Percentiles rank a stretch among this genome's conserved stretches.
Conservation (phyloP, 345 rosid genomes). For the Mercurialis annua region DNA sequence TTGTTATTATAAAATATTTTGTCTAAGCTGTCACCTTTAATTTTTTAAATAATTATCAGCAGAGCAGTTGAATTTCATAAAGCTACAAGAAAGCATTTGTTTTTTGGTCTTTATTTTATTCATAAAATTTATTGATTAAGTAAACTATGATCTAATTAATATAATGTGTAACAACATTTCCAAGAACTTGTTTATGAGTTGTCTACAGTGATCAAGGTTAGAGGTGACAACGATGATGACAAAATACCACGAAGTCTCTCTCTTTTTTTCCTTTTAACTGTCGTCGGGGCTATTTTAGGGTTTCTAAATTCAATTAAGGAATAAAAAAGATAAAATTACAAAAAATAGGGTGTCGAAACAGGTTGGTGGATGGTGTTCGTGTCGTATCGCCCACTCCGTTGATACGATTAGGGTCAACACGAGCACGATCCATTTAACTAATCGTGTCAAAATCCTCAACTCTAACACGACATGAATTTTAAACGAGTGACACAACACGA, state of each 20-base stretch:
- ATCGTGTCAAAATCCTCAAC: no score
- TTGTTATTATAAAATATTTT: neutral
- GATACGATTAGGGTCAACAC: no score
- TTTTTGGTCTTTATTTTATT: slow-evolving; percentile 1
- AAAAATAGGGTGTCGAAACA: no score
- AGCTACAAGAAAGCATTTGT: slow-evolving; percentile 22
- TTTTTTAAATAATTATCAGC: slow-evolving; percentile 12
- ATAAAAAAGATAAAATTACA: no score
- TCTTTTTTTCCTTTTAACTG: neutral
- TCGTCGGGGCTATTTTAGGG: neutral
- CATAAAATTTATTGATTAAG: neutral
- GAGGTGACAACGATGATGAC: slow-evolving; percentile 25
- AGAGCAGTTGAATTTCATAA: slow-evolving; percentile 21
- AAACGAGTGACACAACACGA: no score
- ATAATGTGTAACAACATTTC: slow-evolving; percentile 20
- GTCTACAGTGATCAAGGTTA: slow-evolving; percentile 3
- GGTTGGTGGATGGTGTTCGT: no score
- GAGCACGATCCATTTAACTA: no score
- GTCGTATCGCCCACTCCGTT: no score
- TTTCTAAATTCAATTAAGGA: neutral
- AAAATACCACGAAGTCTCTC: slow-evolving; percentile 13
- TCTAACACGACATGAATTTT: no score
- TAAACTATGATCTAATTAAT: neutral
- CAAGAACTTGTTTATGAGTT: slow-evolving; percentile 11
- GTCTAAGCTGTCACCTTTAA: slow-evolving; percentile 25